Percentiles rank a stretch among this genome's conserved stretches.
Evolutionary conservation across 2,329 filamentous ascomycete genomes (phyloP).

Genomic region (Fusarium praegraminearum): DNA sequence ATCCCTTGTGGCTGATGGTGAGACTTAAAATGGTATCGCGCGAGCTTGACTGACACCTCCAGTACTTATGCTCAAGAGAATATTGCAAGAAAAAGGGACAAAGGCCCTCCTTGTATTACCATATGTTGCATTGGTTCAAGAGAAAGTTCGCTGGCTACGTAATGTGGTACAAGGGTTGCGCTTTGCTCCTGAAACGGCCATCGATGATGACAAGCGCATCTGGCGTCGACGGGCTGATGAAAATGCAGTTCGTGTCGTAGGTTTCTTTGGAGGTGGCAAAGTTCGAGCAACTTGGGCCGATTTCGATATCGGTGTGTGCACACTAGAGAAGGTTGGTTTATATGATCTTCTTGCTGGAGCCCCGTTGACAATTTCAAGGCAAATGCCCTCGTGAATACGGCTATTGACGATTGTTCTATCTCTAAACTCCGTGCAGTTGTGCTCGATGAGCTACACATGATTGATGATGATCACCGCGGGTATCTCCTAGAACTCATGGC

Average conservation of each 20-base stretch:
- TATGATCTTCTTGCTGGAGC: background rate
- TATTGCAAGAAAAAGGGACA: slow-evolving; percentile 71
- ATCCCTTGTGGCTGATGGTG: slow-evolving; percentile 75
- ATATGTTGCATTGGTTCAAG: slow-evolving; percentile 83
- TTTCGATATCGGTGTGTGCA: slow-evolving; percentile 83
- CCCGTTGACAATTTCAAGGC: slow-evolving; percentile 61
- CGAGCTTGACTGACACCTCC: slow-evolving; percentile 31
- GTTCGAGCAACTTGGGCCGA: slow-evolving; percentile 76
- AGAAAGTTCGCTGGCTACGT: slow-evolving; percentile 81
- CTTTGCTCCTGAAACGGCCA: slow-evolving; percentile 51
- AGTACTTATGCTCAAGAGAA: slow-evolving; percentile 77
- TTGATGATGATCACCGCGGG: slow-evolving; percentile 80
- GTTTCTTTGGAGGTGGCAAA: slow-evolving; percentile 81
- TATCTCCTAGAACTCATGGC: slow-evolving; percentile 81
- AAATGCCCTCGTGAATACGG: slow-evolving; percentile 78
- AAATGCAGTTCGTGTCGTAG: slow-evolving; percentile 72
- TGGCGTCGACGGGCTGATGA: slow-evolving; percentile 69
- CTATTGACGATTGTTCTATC: slow-evolving; percentile 77
- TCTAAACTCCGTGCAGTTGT: slow-evolving; percentile 75
- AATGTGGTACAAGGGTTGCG: slow-evolving; percentile 72
- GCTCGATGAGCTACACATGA: slow-evolving; percentile 85
- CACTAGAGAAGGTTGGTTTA: slow-evolving; percentile 74
- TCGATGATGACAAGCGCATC: slow-evolving; percentile 54
- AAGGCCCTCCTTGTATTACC: slow-evolving; percentile 81
- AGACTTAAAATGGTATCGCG: slow-evolving; percentile 31